Evolutionary conservation across 805 yeast genomes (phyloP).

Genomic region (Metschnikowia reukaufii): DNA sequence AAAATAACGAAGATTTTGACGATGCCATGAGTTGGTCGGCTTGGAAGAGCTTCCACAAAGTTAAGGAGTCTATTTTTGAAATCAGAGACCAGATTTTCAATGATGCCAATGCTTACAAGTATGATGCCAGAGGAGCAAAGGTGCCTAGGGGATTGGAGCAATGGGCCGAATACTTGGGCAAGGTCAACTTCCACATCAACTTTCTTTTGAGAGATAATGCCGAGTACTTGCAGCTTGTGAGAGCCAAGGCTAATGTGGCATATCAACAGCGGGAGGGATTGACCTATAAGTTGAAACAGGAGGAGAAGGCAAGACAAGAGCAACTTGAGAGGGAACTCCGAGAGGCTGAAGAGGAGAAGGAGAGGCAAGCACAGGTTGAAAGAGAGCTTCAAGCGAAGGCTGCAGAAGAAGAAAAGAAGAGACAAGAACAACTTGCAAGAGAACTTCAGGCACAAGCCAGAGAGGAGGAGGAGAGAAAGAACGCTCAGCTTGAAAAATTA

Average conservation of each 20-base stretch:
- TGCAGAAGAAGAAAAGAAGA: too few species aligned
- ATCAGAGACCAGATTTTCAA: conserved; percentile 53
- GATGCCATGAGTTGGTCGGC: conserved; percentile 27
- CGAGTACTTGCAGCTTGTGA: conserved; percentile 35
- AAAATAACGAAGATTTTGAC: conserved; percentile 13
- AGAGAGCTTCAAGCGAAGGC: not conserved
- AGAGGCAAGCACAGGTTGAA: not conserved
- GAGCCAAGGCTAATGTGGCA: conserved; percentile 46
- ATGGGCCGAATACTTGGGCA: conserved; percentile 36
- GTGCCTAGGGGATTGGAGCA: conserved; percentile 39
- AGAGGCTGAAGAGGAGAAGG: not conserved
- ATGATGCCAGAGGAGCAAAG: conserved; percentile 16
- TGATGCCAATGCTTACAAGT: conserved; percentile 26
- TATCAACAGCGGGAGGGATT: conserved; percentile 38
- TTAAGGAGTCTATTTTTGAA: conserved; percentile 54
- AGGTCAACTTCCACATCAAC: conserved; percentile 46
- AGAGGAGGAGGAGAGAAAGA: conserved; percentile 8
- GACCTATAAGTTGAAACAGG: conserved; percentile 11
- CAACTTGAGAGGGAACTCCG: conserved; percentile 1
- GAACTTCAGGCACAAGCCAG: not conserved
- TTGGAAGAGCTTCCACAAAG: conserved; percentile 55
- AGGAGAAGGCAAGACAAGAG: conserved; percentile 3
- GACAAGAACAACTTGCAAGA: too few species aligned
- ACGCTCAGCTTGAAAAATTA: not conserved
- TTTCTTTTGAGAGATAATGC: conserved; percentile 59